Conservation (phyloP, 192 early-diverging fungal genomes). For the Chytriomyces sp. region DNA sequence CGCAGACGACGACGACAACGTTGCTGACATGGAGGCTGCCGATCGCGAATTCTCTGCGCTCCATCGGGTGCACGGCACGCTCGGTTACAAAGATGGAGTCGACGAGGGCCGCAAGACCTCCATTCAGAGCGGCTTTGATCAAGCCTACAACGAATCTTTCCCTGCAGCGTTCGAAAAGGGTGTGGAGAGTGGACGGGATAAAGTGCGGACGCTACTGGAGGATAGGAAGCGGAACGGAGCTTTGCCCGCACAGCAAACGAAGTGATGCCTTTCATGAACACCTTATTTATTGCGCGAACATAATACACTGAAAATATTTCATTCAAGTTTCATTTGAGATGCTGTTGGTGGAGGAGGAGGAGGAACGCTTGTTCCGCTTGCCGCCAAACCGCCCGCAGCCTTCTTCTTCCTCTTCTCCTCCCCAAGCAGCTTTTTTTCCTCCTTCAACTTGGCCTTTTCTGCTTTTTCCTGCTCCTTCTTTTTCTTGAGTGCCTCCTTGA, state of each 20-base stretch:
- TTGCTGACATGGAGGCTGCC: background rate
- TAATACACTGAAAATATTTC: background rate
- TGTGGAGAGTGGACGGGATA: no score
- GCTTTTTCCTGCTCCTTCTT: constrained; percentile 36
- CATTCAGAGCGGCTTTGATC: constrained; percentile 38
- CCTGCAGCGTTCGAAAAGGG: background rate
- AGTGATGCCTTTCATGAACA: background rate
- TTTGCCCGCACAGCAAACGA: no score
- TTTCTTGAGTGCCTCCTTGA: constrained; percentile 28
- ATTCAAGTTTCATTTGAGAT: background rate
- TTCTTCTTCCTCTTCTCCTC: constrained; percentile 27
- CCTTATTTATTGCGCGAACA: background rate
- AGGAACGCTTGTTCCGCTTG: no score
- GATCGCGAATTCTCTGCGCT: constrained; percentile 25
- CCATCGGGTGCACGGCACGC: constrained; percentile 24
- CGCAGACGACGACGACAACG: background rate
- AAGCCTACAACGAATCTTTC: constrained; percentile 15
- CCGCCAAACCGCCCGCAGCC: background rate
- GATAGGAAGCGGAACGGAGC: background rate
- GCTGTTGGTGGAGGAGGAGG: background rate
- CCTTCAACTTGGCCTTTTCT: constrained; percentile 37
- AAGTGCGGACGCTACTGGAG: background rate
- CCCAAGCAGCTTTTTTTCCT: constrained; percentile 32
- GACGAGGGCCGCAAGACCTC: constrained; percentile 24
- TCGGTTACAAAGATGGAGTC: constrained; percentile 35